Conservation (phyloP, 345 rosid genomes). For the Eucalyptus curtisii region DNA sequence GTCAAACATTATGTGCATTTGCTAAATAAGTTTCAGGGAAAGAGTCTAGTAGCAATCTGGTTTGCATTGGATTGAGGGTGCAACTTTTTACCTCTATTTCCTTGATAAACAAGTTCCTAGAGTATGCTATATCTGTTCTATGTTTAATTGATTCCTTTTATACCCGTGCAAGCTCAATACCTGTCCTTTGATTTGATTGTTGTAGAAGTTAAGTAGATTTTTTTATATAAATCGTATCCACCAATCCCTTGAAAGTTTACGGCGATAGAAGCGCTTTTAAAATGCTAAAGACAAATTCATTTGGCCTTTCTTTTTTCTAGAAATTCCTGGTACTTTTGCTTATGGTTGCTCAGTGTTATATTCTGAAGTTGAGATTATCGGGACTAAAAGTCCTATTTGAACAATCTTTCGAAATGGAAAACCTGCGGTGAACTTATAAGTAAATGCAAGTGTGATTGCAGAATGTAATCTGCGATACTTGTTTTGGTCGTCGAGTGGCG, state of each 20-base stretch:
- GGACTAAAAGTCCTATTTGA: neutral
- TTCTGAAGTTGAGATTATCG: neutral
- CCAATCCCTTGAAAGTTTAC: neutral
- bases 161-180: neutral
- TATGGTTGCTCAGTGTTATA: neutral
- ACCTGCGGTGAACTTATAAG: neutral
- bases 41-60: neutral
- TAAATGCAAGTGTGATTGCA: neutral
- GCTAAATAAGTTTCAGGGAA: neutral
- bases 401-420: neutral
- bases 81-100: neutral
- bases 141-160: neutral
- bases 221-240: neutral
- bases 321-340: neutral
- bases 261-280: neutral
- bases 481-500: neutral
- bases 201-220: neutral
- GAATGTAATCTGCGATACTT: neutral
- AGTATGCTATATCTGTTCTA: neutral
- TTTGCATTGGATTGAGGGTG: neutral
- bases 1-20: neutral
- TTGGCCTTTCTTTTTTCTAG: neutral
- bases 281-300: neutral
- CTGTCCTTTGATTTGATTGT: neutral
- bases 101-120: neutral